Evolutionary conservation across 2,329 filamentous ascomycete genomes (phyloP).

Genomic region (Venturia pyrina): DNA sequence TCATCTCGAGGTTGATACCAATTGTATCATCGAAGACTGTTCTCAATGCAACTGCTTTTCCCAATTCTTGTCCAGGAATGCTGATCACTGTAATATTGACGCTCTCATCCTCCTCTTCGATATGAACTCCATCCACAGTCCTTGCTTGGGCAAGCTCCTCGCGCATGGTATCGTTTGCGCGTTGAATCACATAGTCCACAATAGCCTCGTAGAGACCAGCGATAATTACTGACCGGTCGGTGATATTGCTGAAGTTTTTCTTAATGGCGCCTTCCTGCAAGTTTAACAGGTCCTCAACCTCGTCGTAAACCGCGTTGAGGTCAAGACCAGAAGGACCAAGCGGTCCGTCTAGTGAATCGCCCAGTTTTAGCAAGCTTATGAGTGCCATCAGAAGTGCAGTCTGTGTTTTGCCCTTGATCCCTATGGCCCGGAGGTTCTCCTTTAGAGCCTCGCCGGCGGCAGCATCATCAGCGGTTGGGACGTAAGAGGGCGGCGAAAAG

Average conservation of each 20-base stretch:
- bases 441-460: slow-evolving; percentile 92
- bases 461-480: slow-evolving; percentile 85
- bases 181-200: slow-evolving; percentile 86
- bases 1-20: slow-evolving; percentile 96
- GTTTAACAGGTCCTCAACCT: slow-evolving; percentile 77
- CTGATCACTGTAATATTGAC: slow-evolving; percentile 86
- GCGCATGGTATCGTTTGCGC: slow-evolving; percentile 77
- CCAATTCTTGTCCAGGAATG: slow-evolving; percentile 66
- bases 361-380: slow-evolving; percentile 80
- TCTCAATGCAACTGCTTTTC: slow-evolving; percentile 80
- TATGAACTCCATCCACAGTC: slow-evolving; percentile 18
- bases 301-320: slow-evolving; percentile 78
- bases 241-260: slow-evolving; percentile 65
- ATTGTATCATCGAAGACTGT: slow-evolving; percentile 86
- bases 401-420: slow-evolving; percentile 78
- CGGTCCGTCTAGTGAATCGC: slow-evolving; percentile 76
- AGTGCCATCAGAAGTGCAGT: slow-evolving; percentile 77
- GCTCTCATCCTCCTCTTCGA: slow-evolving; percentile 65
- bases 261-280: slow-evolving; percentile 79
- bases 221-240: slow-evolving; percentile 70
- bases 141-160: slow-evolving; percentile 59
- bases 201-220: slow-evolving; percentile 85
- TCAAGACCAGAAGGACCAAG: slow-evolving; percentile 62
- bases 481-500: slow-evolving; percentile 75
- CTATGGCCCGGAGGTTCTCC: slow-evolving; percentile 75